phyloP scores from a whole-genome alignment of 1,139 yeast species.

The Zygosaccharomyces pseudobailii region DNA sequence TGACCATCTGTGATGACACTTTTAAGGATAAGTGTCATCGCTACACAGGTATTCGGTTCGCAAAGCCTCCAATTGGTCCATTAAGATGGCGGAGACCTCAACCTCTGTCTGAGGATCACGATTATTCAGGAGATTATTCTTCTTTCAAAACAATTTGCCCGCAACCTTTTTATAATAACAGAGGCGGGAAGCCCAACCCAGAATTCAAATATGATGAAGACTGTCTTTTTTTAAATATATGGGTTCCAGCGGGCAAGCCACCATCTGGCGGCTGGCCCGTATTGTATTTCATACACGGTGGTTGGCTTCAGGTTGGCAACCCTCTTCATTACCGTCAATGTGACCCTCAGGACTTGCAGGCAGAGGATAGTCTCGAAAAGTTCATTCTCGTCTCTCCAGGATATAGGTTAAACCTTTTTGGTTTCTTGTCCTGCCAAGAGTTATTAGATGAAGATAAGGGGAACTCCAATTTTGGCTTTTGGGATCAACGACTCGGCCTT shows the following conservation, averaged over 20 bases:
- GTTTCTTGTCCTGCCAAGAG: conserved; percentile 35
- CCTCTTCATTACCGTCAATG: conserved; percentile 20
- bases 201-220: conserved; percentile 35
- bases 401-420: conserved; percentile 40
- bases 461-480: conserved; percentile 39
- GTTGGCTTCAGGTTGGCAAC: conserved; percentile 39
- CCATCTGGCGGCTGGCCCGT: conserved; percentile 35
- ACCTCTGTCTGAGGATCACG: conserved; percentile 32
- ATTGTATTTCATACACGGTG: conserved; percentile 40
- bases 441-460: conserved; percentile 12
- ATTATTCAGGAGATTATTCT: conserved; percentile 37
- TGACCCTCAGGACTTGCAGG: conserved; percentile 28
- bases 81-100: conserved; percentile 32
- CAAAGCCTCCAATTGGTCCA: conserved; percentile 27
- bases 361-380: conserved; percentile 25
- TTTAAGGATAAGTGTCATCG: conserved; percentile 9
- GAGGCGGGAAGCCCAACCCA: conserved; percentile 25
- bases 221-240: conserved; percentile 38
- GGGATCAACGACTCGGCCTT: conserved; percentile 40
- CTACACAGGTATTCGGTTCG: conserved; percentile 19
- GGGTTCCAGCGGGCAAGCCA: conserved; percentile 37
- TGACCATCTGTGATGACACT: conserved; percentile 5
- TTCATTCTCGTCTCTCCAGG: conserved; percentile 40
- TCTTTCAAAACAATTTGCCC: conserved; percentile 36
- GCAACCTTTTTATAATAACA: conserved; percentile 27